These are phyloP conservation scores for Fusarium sp. DNA, from an alignment of 2,329 filamentous ascomycete species.

Conservation along the genomic window DNA sequence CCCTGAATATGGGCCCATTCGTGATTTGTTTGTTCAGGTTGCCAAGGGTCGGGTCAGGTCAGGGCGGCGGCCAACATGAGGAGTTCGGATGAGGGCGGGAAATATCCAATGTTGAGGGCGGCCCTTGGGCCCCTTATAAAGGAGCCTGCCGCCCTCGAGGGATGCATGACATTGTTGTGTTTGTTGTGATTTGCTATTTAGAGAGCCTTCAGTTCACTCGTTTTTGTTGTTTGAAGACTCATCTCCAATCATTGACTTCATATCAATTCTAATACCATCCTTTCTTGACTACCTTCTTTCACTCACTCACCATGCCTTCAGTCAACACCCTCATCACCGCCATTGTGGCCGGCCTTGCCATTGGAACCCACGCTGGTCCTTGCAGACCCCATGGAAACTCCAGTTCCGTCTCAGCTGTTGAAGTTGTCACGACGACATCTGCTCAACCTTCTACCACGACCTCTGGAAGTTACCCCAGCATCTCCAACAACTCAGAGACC, in stretches of 20 bases:
- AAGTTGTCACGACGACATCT: not conserved
- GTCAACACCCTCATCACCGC: slow-evolving; percentile 21
- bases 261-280: slow-evolving; percentile 1
- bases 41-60: slow-evolving; percentile 9
- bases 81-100: slow-evolving; percentile 2
- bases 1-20: slow-evolving; percentile 15
- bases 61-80: slow-evolving; percentile 1
- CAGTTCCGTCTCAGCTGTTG: slow-evolving; percentile 7
- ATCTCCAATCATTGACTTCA: not conserved
- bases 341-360: slow-evolving; percentile 25
- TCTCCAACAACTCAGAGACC: not conserved
- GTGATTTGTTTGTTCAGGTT: slow-evolving; percentile 12
- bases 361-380: slow-evolving; percentile 27
- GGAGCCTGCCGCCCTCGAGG: slow-evolving; percentile 20
- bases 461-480: slow-evolving; percentile 7
- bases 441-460: not conserved
- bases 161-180: not conserved
- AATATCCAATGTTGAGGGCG: slow-evolving; percentile 34
- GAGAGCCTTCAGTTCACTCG: slow-evolving; percentile 29
- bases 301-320: slow-evolving; percentile 20
- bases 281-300: not conserved
- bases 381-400: slow-evolving; percentile 21
- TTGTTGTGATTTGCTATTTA: slow-evolving; percentile 24
- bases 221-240: slow-evolving; percentile 14
- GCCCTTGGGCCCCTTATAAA: slow-evolving; percentile 29